Evolutionary conservation across 2,329 filamentous ascomycete species (phyloP).

Genomic region (Pestalotiopsis sp.): DNA sequence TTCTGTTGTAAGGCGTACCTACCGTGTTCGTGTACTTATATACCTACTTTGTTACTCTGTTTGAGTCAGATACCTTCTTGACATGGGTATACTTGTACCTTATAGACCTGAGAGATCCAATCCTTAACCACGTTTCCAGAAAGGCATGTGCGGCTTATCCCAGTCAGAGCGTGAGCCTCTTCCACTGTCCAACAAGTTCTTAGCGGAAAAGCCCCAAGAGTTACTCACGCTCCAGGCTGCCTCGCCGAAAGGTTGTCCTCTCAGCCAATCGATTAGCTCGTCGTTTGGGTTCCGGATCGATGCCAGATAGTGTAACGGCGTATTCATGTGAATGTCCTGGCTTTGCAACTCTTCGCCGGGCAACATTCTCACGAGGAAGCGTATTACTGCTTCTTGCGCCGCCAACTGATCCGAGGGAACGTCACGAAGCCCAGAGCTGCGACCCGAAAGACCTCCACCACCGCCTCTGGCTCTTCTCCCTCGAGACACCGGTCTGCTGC

Average conservation of each 20-base stretch:
- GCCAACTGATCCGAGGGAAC: neutral
- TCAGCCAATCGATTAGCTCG: neutral
- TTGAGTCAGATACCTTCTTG: too few relatives aligned
- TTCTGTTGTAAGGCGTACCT: too few relatives aligned
- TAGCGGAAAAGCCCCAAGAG: neutral
- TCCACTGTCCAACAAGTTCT: neutral
- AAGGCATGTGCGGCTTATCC: neutral
- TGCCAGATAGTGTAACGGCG: neutral
- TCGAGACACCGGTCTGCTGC: neutral
- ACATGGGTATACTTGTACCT: too few relatives aligned
- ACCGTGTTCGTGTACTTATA: too few relatives aligned
- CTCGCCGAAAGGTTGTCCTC: neutral
- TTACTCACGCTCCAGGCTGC: neutral
- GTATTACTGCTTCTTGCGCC: neutral
- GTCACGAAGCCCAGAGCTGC: neutral
- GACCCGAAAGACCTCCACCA: neutral
- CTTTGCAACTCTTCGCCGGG: neutral
- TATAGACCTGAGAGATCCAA: neutral
- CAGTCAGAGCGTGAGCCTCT: neutral
- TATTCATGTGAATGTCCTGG: constrained; percentile 1
- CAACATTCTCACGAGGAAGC: neutral
- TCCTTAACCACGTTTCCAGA: neutral
- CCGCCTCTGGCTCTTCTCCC: neutral
- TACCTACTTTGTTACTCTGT: too few relatives aligned
- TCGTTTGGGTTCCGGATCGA: neutral